phyloP scores from a whole-genome alignment of 2,329 filamentous ascomycete genomes.

The Aspergillus neoniger region DNA sequence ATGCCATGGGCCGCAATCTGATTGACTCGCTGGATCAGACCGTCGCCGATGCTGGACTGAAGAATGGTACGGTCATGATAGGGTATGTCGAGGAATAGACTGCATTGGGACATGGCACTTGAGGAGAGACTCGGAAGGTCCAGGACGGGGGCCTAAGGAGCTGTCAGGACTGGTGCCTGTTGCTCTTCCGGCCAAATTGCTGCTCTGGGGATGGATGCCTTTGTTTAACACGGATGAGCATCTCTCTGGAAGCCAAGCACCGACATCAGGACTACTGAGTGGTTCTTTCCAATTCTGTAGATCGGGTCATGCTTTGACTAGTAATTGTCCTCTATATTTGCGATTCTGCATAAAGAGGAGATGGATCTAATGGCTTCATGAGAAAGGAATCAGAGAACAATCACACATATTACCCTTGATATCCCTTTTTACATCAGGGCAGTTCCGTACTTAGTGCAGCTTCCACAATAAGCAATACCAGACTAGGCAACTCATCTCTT shows the following conservation, averaged over 20 bases:
- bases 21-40: conserved; percentile 72
- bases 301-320: neutral
- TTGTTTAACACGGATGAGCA: neutral
- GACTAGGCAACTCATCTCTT: neutral
- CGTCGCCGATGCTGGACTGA: conserved; percentile 79
- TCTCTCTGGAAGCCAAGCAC: neutral
- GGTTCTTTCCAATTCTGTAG: neutral
- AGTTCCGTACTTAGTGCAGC: too few relatives aligned
- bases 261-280: neutral
- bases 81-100: conserved; percentile 70
- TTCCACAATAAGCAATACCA: too few relatives aligned
- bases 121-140: neutral
- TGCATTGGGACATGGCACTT: neutral
- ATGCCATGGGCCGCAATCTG: conserved; percentile 82
- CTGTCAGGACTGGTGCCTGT: neutral
- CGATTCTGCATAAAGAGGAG: neutral
- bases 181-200: neutral
- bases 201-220: neutral
- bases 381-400: neutral
- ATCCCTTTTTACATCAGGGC: too few relatives aligned
- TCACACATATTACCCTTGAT: neutral
- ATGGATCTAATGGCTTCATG: neutral
- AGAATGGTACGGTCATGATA: conserved; percentile 93
- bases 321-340: neutral
- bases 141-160: neutral